Evolutionary conservation across 2,329 filamentous ascomycete species (phyloP), one percentile per base, ranked within the genome.

Genomic region (Penicillium occitanis): DNA sequence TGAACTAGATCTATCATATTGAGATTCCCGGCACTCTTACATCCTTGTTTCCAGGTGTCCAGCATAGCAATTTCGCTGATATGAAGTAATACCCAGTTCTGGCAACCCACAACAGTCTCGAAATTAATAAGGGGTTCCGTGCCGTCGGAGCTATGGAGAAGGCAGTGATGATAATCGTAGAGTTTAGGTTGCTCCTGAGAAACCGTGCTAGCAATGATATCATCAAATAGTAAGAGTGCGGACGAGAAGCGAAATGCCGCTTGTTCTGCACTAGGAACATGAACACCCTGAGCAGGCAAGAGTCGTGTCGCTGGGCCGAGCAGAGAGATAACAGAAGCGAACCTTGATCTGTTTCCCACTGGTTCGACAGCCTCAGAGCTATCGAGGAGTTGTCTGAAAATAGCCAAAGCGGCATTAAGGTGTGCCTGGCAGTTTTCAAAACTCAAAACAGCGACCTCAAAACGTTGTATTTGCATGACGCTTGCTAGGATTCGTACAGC

Each of bases 61-160:
- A 90, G 78, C 0, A 79, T 73, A 14, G 86, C 78, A 57, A 87
- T 82, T 22, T 86, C 81, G 13, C 82, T 83, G 51, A 90, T 80
- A n/a, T 82, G 76, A 55, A 84, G 75, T 55, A 89, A 69, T 0
- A 82, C 82, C 84, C 85, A 86, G 72, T 88, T 88, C 53, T 85
- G 77, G 67, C 86, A 80, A 1, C 87, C 87, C 48, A 85, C 74
- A 59, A 86, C 82, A 37, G 83, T 80, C 59, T 84, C 81, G 64
- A 88, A 77, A 61, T 78, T 76, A 46, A 84, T 64, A n/a, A 74
- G 68, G 0, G 58, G 57, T 7, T 48, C 48, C 2, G 44, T 48
- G 13, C 37, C 48, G 19, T 65, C 44, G 19, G 77, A 66, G 37
- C 68, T 59, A 46, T 37, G 35, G 55, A 77, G 72, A 51, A 73